phyloP scores from a whole-genome alignment of 2,329 filamentous ascomycete species.

The Monosporascus sp. region DNA sequence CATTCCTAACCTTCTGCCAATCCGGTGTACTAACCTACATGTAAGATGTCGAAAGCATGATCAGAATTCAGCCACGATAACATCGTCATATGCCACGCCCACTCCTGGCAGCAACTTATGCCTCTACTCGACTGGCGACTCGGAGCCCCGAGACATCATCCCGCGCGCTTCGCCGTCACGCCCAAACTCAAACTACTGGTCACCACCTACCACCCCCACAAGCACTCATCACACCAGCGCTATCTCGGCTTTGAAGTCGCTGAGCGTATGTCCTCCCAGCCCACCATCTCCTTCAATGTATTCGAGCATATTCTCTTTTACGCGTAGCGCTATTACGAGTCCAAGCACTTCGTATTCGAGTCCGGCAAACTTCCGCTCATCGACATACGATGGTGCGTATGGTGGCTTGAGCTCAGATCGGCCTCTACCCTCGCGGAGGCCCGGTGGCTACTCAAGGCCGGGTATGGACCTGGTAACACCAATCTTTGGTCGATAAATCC shows the following conservation, averaged over 20 bases:
- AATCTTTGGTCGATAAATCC: conserved; percentile 43
- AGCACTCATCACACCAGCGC: conserved; percentile 44
- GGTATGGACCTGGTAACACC: conserved; percentile 62
- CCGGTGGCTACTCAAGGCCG: conserved; percentile 50
- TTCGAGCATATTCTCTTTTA: conserved; percentile 49
- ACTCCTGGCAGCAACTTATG: conserved; percentile 33
- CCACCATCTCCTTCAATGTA: conserved; percentile 46
- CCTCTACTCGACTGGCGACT: conserved; percentile 39
- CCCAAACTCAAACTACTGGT: conserved; percentile 50
- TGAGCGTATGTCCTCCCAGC: conserved; percentile 49
- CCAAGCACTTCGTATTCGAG: conserved; percentile 49
- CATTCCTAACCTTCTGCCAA: conserved; percentile 11
- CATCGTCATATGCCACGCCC: conserved; percentile 21
- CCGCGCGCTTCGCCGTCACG: conserved; percentile 59
- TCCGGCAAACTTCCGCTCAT: conserved; percentile 40
- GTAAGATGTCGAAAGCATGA: conserved; percentile 51
- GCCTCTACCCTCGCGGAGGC: conserved; percentile 51
- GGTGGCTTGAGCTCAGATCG: conserved; percentile 42
- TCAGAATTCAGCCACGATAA: conserved; percentile 33
- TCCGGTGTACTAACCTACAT: conserved; percentile 19
- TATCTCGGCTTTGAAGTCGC: conserved; percentile 50
- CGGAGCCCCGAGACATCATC: conserved; percentile 57
- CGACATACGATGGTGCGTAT: conserved; percentile 46
- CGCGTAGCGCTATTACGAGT: conserved; percentile 45
- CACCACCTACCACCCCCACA: conserved; percentile 47